phyloP scores from a whole-genome alignment of 2,329 filamentous ascomycete genomes.

The Cytospora piceicola region DNA sequence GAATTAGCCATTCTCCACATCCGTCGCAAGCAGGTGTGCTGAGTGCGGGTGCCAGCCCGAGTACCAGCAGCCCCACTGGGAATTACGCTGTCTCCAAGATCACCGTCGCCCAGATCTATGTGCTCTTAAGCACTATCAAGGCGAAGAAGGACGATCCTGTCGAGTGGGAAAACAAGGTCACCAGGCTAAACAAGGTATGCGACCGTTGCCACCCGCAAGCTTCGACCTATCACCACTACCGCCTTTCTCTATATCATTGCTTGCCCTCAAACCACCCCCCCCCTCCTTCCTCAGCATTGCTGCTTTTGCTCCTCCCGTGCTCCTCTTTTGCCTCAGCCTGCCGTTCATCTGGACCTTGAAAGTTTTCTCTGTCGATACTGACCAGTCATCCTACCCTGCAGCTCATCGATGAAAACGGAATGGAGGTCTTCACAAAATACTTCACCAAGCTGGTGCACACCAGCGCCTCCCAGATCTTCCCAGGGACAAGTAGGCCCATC shows the following conservation, averaged over 20 bases:
- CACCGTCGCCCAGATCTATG: slow-evolving; percentile 91
- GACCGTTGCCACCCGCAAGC: slow-evolving; percentile 15
- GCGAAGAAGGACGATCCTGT: slow-evolving; percentile 83
- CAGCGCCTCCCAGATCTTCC: slow-evolving; percentile 92
- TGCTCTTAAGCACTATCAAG: slow-evolving; percentile 91
- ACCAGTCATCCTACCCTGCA: slow-evolving; percentile 43
- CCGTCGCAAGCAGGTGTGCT: slow-evolving; percentile 59
- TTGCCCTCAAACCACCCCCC: too few relatives aligned
- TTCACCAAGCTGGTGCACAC: slow-evolving; percentile 89
- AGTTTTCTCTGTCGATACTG: not conserved
- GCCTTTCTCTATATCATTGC: not conserved
- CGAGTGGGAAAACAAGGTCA: slow-evolving; percentile 91
- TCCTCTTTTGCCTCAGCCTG: not conserved
- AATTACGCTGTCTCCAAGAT: slow-evolving; percentile 81
- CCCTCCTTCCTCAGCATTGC: not conserved
- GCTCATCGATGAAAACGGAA: slow-evolving; percentile 97
- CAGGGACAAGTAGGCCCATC: slow-evolving; percentile 71
- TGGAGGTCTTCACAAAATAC: slow-evolving; percentile 98
- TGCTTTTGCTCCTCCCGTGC: not conserved
- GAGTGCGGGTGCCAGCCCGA: slow-evolving; percentile 64
- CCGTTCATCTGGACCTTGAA: not conserved
- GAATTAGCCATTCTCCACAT: slow-evolving; percentile 59
- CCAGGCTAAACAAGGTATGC: slow-evolving; percentile 87
- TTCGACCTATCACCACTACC: slow-evolving; percentile 11
- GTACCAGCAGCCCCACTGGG: slow-evolving; percentile 65